These are phyloP conservation scores for Zygosaccharomyces rouxii DNA, from an alignment of 805 yeast genomes.

Conservation along the genomic window DNA sequence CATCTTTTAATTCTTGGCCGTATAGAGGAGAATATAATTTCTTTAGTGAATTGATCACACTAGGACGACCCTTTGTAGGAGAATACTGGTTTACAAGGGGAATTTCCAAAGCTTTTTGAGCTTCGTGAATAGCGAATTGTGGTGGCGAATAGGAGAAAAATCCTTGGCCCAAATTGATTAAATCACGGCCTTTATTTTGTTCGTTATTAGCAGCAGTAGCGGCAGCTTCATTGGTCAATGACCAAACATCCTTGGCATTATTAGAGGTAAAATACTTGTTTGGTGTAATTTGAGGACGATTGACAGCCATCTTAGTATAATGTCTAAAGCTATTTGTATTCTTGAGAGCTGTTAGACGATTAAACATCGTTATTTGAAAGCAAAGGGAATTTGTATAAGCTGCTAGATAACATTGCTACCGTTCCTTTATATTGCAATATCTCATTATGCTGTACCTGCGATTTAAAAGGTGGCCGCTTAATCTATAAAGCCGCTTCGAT, in stretches of 20 bases:
- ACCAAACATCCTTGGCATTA: constrained; percentile 88
- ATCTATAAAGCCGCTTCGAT: not conserved
- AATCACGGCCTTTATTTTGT: constrained; percentile 61
- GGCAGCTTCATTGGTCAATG: constrained; percentile 91
- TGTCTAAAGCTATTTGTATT: not conserved
- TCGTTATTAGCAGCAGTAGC: constrained; percentile 59
- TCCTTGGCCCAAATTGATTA: constrained; percentile 92
- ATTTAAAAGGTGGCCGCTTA: not conserved
- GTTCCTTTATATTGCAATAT: not conserved
- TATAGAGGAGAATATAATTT: constrained; percentile 67
- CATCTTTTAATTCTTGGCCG: constrained; percentile 44
- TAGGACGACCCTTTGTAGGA: constrained; percentile 81
- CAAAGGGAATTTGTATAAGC: not conserved
- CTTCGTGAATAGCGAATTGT: constrained; percentile 81
- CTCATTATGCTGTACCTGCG: not conserved
- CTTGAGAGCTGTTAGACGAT: not conserved
- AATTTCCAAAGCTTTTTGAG: constrained; percentile 63
- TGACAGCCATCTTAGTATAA: constrained; percentile 10
- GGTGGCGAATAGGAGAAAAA: constrained; percentile 97
- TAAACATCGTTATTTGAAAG: not conserved
- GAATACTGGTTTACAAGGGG: constrained; percentile 89
- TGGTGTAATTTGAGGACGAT: constrained; percentile 22
- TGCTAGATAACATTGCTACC: not conserved
- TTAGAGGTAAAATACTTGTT: constrained; percentile 52
- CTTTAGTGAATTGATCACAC: constrained; percentile 64